These are phyloP conservation scores for Dunaliella salina DNA, from an alignment of 163 green algal species.

Conservation along the genomic window DNA sequence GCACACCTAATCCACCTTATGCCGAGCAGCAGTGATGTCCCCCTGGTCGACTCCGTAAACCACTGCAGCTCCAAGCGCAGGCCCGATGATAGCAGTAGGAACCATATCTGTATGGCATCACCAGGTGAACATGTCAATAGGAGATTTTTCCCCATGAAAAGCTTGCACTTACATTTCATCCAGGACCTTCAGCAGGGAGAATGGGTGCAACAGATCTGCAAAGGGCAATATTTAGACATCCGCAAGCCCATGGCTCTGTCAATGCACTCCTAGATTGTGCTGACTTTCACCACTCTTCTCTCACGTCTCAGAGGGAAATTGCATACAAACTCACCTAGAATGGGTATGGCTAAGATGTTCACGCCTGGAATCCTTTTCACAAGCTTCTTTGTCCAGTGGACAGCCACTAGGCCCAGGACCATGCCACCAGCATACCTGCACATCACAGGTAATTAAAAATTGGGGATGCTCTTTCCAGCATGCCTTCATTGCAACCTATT, in stretches of 20 bases:
- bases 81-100: constrained; percentile 21
- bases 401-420: constrained; percentile 4
- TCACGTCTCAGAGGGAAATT: too few species aligned
- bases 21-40: constrained; percentile 4
- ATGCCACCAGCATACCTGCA: constrained; percentile 28
- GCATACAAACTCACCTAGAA: constrained; percentile 20
- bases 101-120: constrained; percentile 12
- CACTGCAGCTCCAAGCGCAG: constrained; percentile 20
- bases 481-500: too few species aligned
- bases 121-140: background rate
- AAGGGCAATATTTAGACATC: too few species aligned
- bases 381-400: constrained; percentile 13
- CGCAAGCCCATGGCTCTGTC: too few species aligned
- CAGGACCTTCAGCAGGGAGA: background rate
- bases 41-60: constrained; percentile 28
- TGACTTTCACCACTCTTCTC: too few species aligned
- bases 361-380: constrained; percentile 20
- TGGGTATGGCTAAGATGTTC: constrained; percentile 7
- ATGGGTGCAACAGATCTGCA: background rate
- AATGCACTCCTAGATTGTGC: too few species aligned
- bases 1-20: constrained; percentile 12
- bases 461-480: too few species aligned
- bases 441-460: too few species aligned
- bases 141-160: background rate
- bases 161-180: background rate